A percentile compares a stretch with the other conserved stretches of the same genome.
Conservation (phyloP, 176 grass and related monocot genomes). For the Musa troglodytarum region DNA sequence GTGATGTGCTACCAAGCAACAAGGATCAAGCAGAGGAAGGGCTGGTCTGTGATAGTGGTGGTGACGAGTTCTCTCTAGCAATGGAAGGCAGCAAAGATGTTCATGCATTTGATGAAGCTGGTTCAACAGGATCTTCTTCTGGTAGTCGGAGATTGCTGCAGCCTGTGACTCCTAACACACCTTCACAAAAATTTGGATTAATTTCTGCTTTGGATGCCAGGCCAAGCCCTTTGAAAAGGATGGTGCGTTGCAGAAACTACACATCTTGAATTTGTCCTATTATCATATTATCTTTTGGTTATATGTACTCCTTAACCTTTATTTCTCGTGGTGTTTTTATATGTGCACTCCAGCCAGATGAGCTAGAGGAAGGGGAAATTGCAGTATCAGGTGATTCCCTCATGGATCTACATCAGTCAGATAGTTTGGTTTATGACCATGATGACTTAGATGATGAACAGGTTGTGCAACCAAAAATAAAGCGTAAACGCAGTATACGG, state of each 20-base stretch:
- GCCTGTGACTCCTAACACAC: constrained; percentile 41
- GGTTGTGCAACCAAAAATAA: constrained; percentile 71
- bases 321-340: constrained; percentile 13
- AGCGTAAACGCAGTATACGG: constrained; percentile 83
- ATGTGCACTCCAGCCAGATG: constrained; percentile 55
- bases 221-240: background rate
- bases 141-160: constrained; percentile 59
- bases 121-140: constrained; percentile 85
- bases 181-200: constrained; percentile 80
- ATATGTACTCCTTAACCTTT: constrained; percentile 10
- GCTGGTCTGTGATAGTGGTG: constrained; percentile 28
- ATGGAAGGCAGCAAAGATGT: constrained; percentile 27
- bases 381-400: constrained; percentile 73
- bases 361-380: constrained; percentile 92
- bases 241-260: background rate
- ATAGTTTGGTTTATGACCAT: constrained; percentile 75
- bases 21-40: constrained; percentile 66
- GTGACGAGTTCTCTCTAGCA: constrained; percentile 30
- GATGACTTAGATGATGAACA: constrained; percentile 82
- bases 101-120: constrained; percentile 54
- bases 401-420: constrained; percentile 68
- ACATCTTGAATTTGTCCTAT: background rate
- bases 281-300: background rate
- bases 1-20: constrained; percentile 49
- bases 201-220: constrained; percentile 75